Percentiles rank a stretch among this genome's conserved stretches.
Evolutionary conservation across 768 basidiomycete genomes (phyloP).

Genomic region (Trichaptum fuscoviolaceum): DNA sequence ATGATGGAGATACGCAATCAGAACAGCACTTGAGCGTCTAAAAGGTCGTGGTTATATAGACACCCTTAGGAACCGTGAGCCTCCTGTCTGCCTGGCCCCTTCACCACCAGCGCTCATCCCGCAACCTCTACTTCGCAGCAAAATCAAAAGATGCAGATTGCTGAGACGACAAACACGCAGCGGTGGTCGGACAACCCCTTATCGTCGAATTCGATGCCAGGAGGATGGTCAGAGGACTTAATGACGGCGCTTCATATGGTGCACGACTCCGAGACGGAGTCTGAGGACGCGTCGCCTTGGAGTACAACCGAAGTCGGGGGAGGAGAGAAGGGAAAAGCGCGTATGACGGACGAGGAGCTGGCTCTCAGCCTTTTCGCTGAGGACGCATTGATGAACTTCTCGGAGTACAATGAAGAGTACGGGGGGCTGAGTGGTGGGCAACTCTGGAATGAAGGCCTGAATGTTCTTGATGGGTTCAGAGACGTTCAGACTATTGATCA

Average conservation of each 20-base stretch:
- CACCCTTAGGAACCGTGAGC: background rate
- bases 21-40: background rate
- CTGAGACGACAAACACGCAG: background rate
- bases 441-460: conserved; percentile 32
- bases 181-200: background rate
- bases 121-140: background rate
- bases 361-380: conserved; percentile 40
- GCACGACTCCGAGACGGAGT: background rate
- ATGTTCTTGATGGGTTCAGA: conserved; percentile 25
- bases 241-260: background rate
- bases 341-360: conserved; percentile 38
- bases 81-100: background rate
- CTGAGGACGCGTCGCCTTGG: background rate
- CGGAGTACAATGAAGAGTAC: conserved; percentile 32
- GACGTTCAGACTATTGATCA: conserved; percentile 29
- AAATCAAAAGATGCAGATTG: background rate
- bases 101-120: background rate
- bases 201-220: background rate
- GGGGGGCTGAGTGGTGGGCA: conserved; percentile 36
- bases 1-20: background rate
- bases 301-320: conserved; percentile 9
- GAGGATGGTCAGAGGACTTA: background rate
- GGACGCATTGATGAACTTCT: conserved; percentile 26
- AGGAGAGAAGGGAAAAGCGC: conserved; percentile 33
- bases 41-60: background rate